Conservation (phyloP, 192 early-diverging fungal genomes). For the Dimargaris xerosporica region DNA sequence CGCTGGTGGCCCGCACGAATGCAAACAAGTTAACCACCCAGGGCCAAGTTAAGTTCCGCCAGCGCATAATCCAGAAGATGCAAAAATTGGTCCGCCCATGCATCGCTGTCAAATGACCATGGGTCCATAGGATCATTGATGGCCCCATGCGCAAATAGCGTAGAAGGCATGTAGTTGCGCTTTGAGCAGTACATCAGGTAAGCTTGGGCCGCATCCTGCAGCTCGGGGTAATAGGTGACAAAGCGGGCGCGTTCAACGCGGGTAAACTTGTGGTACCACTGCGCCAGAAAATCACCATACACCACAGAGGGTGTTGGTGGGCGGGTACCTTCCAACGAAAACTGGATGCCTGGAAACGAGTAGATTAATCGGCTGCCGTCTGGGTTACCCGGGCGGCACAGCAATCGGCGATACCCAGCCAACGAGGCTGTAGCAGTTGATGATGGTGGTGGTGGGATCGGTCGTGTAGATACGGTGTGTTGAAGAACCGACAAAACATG, state of each 20-base stretch:
- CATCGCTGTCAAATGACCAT: neutral
- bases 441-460: neutral
- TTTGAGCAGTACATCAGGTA: neutral
- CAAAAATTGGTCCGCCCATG: neutral
- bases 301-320: neutral
- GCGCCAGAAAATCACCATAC: constrained; percentile 5
- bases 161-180: neutral
- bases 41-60: neutral
- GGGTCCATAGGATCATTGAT: neutral
- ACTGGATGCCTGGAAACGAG: no score
- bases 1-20: no score
- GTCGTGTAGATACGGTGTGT: neutral
- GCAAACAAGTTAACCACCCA: no score
- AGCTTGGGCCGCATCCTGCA: neutral
- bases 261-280: neutral
- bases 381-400: neutral
- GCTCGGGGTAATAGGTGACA: constrained; percentile 10
- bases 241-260: constrained; percentile 14
- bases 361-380: neutral
- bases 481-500: constrained; percentile 2
- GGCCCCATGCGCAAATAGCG: no score
- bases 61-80: neutral
- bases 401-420: no score
- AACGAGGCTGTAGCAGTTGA: no score
- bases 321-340: no score